A percentile compares a stretch with the other conserved stretches of the same genome.
Evolutionary conservation across 257 asterid species (phyloP).

Genomic region (Solanum clarkiae): DNA sequence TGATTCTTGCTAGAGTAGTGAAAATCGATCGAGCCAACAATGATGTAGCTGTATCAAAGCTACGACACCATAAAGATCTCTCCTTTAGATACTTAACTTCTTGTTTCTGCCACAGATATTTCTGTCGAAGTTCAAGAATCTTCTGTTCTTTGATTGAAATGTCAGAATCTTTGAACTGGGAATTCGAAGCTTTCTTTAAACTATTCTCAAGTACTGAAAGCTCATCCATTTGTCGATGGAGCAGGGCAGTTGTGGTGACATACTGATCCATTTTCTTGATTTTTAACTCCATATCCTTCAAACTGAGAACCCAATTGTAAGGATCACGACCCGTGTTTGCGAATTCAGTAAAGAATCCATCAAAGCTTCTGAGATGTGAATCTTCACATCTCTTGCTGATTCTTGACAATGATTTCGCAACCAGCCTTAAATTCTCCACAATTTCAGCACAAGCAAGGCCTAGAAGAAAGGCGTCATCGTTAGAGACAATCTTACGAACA

Average conservation of each 20-base stretch:
- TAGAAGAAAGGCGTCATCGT: conserved; percentile 60
- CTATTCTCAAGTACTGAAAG: conserved; percentile 38
- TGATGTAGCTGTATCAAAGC: conserved; percentile 57
- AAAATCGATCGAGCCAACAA: conserved; percentile 51
- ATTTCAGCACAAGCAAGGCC: conserved; percentile 79
- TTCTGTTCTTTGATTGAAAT: conserved; percentile 34
- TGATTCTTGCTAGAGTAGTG: conserved; percentile 61
- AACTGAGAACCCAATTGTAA: conserved; percentile 35
- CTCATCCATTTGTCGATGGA: conserved; percentile 69
- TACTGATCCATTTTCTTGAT: conserved; percentile 52
- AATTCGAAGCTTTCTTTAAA: conserved; percentile 29
- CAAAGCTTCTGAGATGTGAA: conserved; percentile 43
- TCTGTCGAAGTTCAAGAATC: conserved; percentile 52
- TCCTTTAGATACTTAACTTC: conserved; percentile 66
- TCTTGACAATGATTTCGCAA: conserved; percentile 46
- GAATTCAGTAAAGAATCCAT: conserved; percentile 43
- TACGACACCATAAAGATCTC: conserved; percentile 63
- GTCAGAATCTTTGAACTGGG: conserved; percentile 7
- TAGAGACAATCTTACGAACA: conserved; percentile 77
- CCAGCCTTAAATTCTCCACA: conserved; percentile 45
- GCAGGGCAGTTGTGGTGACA: conserved; percentile 31
- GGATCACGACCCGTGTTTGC: conserved; percentile 64
- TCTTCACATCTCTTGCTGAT: conserved; percentile 56
- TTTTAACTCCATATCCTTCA: conserved; percentile 49
- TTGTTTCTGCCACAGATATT: conserved; percentile 68